Conservation (phyloP, 805 yeast species). For the Spathaspora boniae region DNA sequence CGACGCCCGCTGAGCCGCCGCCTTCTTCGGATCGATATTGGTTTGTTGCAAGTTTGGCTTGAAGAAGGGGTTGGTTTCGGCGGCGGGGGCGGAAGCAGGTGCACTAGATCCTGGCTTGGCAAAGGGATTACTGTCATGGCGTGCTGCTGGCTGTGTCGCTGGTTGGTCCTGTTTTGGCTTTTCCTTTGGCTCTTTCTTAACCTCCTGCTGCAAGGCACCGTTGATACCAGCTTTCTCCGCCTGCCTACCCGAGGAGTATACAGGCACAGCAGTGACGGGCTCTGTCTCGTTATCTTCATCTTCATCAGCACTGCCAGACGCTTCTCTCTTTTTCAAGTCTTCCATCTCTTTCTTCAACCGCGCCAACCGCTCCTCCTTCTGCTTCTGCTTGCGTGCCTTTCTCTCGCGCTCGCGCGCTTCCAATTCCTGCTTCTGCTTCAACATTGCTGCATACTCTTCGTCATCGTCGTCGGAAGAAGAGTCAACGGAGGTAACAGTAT, state of each 20-base stretch:
- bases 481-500: constrained; percentile 11
- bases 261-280: constrained; percentile 19
- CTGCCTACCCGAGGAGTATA: constrained; percentile 11
- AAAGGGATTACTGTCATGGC: constrained; percentile 49
- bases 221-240: too few species aligned
- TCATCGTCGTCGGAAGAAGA: constrained; percentile 38
- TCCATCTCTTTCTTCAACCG: constrained; percentile 58
- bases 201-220: too few species aligned
- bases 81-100: constrained; percentile 9
- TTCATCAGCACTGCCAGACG: constrained; percentile 30
- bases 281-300: constrained; percentile 22
- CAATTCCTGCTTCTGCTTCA: constrained; percentile 40
- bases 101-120: constrained; percentile 27
- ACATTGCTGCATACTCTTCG: constrained; percentile 47
- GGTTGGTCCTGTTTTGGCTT: constrained; percentile 7
- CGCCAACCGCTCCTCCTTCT: constrained; percentile 59
- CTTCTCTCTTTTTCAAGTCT: constrained; percentile 38
- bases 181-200: too few species aligned
- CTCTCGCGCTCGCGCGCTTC: constrained; percentile 42
- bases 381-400: constrained; percentile 50
- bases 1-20: constrained; percentile 68
- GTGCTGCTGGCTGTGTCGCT: constrained; percentile 10
- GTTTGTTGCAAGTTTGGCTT: constrained; percentile 31
- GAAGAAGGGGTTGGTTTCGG: constrained; percentile 51
- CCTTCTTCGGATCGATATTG: constrained; percentile 50